Evolutionary conservation across 345 rosid species (phyloP), one percentile per base, ranked within the genome.

Genomic region (Theobroma cacao): DNA sequence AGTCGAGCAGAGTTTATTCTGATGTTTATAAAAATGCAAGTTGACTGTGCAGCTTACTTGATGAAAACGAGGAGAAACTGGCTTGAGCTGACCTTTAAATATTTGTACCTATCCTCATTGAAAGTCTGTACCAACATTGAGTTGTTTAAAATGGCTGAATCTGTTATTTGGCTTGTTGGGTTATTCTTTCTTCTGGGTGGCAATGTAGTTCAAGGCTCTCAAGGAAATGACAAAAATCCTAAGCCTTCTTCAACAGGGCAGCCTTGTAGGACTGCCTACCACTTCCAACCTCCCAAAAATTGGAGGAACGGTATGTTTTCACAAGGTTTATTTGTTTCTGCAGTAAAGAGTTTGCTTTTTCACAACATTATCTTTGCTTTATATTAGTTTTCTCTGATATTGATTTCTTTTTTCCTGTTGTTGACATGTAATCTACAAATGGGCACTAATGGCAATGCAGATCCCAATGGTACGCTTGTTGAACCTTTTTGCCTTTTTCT

Each of bases 231-330:
- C 0, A 20, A 10, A 31, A 67, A 20, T 28, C 38, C 8, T 26
- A n/a, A 75, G 36, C 75, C 83, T 47, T 0, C 79, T 1, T 14
- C 58, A 15, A 0, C 72, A 12, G n/a, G 47, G 64, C 94, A 92
- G 79, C 92, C 93, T 61, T 82, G 85, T 76, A 76, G 78, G 60
- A 82, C 90, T 20, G 78, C 85, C 43, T 90, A 68, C 60, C 93
- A 88, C 36, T 90, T 90, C 83, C 93, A 81, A 15, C 80, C 91
- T 67, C 86, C 83, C 40, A 58, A 76, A 72, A 88, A 86, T 41
- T 90, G 93, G 91, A 79, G 88, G 28, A 90, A 88, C 24, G 91
- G 90, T 86, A 76, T 45, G 26, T n/a, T 55, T 58, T 53, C 50
- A n/a, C 7, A 10, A 71, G 17, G 43, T 48, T 18, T 1, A 15